Evolutionary conservation across 148 eudicot genomes (phyloP).

Genomic region (Chenopodium berlandieri): DNA sequence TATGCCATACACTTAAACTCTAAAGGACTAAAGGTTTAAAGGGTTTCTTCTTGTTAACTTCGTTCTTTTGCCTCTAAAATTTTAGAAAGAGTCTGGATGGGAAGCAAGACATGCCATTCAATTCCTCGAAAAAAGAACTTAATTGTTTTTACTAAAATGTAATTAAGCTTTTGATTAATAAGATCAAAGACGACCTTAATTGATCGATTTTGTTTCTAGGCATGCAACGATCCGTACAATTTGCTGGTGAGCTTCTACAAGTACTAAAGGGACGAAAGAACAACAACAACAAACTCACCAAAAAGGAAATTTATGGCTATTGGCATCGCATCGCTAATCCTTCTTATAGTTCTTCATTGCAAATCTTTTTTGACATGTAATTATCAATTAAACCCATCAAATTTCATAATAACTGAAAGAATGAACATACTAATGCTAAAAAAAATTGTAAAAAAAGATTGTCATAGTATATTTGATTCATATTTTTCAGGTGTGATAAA

Average conservation of each 20-base stretch:
- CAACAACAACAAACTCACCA: conserved; percentile 20
- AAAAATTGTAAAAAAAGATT: neutral
- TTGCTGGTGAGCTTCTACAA: conserved; percentile 34
- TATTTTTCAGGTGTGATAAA: conserved; percentile 36
- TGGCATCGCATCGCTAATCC: conserved; percentile 30
- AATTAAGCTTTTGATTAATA: neutral
- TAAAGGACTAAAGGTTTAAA: too few relatives aligned
- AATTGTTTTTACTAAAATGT: neutral
- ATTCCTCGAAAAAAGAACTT: too few relatives aligned
- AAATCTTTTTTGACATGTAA: conserved; percentile 40
- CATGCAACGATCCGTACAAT: conserved; percentile 36
- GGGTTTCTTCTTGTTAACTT: too few relatives aligned
- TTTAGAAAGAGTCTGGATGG: too few relatives aligned
- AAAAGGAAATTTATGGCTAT: conserved; percentile 30
- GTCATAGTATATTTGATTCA: neutral
- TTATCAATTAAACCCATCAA: neutral
- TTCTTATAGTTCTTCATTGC: conserved; percentile 24
- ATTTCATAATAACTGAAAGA: neutral
- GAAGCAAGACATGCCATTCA: too few relatives aligned
- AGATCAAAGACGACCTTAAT: neutral
- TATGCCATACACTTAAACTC: too few relatives aligned
- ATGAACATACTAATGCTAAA: too few relatives aligned
- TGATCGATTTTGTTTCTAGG: conserved; percentile 22
- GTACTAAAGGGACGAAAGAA: conserved; percentile 31
- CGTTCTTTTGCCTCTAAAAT: too few relatives aligned